Evolutionary conservation across 208 protist species (phyloP).

Genomic region (Leishmania gerbilli): DNA sequence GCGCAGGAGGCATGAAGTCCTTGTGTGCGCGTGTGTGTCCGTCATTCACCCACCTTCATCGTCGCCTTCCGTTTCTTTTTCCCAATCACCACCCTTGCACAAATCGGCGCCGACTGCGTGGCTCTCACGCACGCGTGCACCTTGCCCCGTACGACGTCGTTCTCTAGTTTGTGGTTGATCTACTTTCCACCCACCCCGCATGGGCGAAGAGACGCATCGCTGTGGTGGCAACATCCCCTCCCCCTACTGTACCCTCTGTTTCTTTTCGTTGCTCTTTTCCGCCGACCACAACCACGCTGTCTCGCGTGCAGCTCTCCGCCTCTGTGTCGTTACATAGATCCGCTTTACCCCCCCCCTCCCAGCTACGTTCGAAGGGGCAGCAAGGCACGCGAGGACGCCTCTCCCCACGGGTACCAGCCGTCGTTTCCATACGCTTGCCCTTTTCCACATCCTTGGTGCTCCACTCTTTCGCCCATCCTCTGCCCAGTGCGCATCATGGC

Average conservation of each 20-base stretch:
- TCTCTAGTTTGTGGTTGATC: not conserved
- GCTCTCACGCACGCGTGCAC: not conserved
- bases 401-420: not conserved
- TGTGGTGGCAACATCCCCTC: not conserved
- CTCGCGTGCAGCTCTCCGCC: not conserved
- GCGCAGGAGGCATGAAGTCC: not conserved
- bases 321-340: not conserved
- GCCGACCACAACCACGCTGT: not conserved
- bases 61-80: not conserved
- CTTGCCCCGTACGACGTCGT: not conserved
- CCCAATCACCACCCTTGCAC: not conserved
- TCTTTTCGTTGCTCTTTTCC: not conserved
- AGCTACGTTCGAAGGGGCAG: not conserved
- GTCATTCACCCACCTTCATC: not conserved
- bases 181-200: not conserved
- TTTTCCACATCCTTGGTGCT: not conserved
- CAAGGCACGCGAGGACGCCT: not conserved
- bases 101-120: not conserved
- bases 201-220: not conserved
- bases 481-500: conserved; percentile 5
- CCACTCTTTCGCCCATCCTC: not conserved
- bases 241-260: not conserved
- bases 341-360: not conserved
- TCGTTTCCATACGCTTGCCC: not conserved
- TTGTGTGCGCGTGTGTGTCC: not conserved